phyloP scores from a whole-genome alignment of 495 filamentous ascomycete species.

The Lasiosphaeria miniovina region DNA sequence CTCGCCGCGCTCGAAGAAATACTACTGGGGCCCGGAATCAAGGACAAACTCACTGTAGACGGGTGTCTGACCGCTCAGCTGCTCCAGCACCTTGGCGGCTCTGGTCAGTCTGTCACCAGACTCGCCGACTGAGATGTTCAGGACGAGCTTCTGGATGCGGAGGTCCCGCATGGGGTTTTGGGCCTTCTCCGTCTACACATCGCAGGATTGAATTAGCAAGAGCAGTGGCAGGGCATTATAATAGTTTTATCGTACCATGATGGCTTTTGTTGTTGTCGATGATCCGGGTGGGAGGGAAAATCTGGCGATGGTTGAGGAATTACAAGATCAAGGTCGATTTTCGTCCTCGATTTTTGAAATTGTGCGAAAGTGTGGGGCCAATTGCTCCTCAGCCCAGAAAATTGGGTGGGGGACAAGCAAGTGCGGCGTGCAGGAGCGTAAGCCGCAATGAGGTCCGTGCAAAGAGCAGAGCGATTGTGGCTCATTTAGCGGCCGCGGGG shows the following conservation, averaged over 20 bases:
- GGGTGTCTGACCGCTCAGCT: slow-evolving; percentile 98
- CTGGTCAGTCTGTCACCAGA: slow-evolving; percentile 99
- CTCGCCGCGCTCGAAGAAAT: too few species aligned
- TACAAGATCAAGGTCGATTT: slow-evolving; percentile 25
- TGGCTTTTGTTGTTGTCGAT: slow-evolving; percentile 27
- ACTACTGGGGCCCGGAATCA: not conserved
- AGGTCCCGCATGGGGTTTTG: slow-evolving; percentile 99
- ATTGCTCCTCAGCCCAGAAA: not conserved
- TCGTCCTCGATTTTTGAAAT: slow-evolving; percentile 26
- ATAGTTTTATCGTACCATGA: slow-evolving; percentile 25
- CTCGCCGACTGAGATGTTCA: slow-evolving; percentile 99
- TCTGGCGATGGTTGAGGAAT: slow-evolving; percentile 16
- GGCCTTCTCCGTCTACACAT: slow-evolving; percentile 63
- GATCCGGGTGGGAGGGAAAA: slow-evolving; percentile 18
- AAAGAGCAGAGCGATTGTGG: too few species aligned
- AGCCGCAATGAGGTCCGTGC: not conserved
- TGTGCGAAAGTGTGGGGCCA: slow-evolving; percentile 25
- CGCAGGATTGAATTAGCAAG: slow-evolving; percentile 29
- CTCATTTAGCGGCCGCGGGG: too few species aligned
- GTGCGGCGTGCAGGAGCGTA: not conserved
- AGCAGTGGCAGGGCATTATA: slow-evolving; percentile 6
- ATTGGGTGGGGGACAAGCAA: slow-evolving; percentile 27
- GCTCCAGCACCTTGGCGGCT: slow-evolving; percentile 99
- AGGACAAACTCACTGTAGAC: slow-evolving; percentile 77
- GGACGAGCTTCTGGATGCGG: slow-evolving; percentile 99